Percentiles rank a stretch among this genome's conserved stretches.
Conservation (phyloP, 495 filamentous ascomycete species). For the Niebla homalea region DNA sequence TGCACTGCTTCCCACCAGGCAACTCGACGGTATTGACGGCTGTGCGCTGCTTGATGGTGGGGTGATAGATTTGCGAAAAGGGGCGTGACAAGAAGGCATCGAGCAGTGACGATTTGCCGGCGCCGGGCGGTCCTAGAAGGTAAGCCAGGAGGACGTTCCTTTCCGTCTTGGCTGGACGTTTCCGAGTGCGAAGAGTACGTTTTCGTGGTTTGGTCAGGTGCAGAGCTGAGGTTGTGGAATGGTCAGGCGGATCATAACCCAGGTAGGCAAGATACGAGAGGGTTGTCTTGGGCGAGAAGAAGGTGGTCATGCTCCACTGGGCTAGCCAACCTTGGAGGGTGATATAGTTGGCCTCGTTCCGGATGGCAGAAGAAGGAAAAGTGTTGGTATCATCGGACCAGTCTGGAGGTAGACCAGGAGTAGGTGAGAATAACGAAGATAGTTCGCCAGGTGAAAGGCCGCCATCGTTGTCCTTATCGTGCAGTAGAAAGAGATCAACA, state of each 20-base stretch:
- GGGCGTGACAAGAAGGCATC: conserved; percentile 82
- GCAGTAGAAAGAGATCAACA: conserved; percentile 86
- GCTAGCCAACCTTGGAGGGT: conserved; percentile 96
- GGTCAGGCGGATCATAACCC: conserved; percentile 58
- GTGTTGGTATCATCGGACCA: conserved; percentile 74
- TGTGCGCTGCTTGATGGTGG: conserved; percentile 84
- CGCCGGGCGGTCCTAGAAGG: conserved; percentile 68
- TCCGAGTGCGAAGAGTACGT: conserved; percentile 34
- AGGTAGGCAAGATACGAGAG: conserved; percentile 91
- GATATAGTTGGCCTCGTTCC: conserved; percentile 88
- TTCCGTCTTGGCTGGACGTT: conserved; percentile 70
- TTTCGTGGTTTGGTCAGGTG: conserved; percentile 88
- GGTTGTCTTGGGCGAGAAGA: conserved; percentile 86
- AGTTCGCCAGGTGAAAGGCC: conserved; percentile 79
- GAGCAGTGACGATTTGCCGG: conserved; percentile 80
- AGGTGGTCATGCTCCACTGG: conserved; percentile 99
- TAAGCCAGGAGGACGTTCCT: conserved; percentile 95
- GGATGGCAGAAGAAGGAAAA: conserved; percentile 87
- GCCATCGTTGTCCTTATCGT: conserved; percentile 95
- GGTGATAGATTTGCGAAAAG: conserved; percentile 75
- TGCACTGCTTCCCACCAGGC: conserved; percentile 91
- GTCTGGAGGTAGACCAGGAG: conserved; percentile 71
- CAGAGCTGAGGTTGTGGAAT: conserved; percentile 63
- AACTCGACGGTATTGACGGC: conserved; percentile 95
- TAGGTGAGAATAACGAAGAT: conserved; percentile 77